A percentile compares a stretch with the other conserved stretches of the same genome.
phyloP scores from a whole-genome alignment of 768 basidiomycete species.

The Amanita muscaria region DNA sequence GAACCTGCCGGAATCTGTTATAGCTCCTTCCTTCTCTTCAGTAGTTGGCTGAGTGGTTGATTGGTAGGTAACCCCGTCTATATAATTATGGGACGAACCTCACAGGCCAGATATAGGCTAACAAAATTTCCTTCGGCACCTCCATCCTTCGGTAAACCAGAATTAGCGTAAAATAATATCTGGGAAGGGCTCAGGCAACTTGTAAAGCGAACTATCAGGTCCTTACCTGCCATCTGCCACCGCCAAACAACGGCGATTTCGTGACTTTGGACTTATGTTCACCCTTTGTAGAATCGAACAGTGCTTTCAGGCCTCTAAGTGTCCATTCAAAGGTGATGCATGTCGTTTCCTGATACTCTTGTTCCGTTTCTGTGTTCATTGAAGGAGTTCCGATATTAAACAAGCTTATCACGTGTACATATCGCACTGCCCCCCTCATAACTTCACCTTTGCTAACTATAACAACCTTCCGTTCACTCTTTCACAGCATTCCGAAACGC shows the following conservation, averaged over 20 bases:
- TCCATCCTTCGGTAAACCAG: conserved; percentile 51
- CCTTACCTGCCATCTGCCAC: conserved; percentile 64
- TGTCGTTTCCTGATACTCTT: conserved; percentile 37
- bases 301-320: conserved; percentile 52
- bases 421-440: no score
- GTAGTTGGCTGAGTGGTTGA: conserved; percentile 49
- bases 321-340: conserved; percentile 72
- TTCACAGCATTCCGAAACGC: no score
- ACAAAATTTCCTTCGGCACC: conserved; percentile 47
- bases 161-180: conserved; percentile 81
- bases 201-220: conserved; percentile 7
- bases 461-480: neutral
- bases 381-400: neutral
- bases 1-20: conserved; percentile 48
- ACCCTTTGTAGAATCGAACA: conserved; percentile 77
- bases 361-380: conserved; percentile 26
- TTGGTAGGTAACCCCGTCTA: neutral
- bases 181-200: conserved; percentile 20
- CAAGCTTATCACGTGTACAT: neutral
- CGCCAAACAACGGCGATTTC: conserved; percentile 69
- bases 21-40: conserved; percentile 62
- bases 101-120: conserved; percentile 75
- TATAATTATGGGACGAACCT: conserved; percentile 36
- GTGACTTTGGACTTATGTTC: conserved; percentile 70
- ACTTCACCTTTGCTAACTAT: no score